Base-by-base conservation (phyloP, 768 basidiomycete genomes). In the Leccinum broughii region DNA sequence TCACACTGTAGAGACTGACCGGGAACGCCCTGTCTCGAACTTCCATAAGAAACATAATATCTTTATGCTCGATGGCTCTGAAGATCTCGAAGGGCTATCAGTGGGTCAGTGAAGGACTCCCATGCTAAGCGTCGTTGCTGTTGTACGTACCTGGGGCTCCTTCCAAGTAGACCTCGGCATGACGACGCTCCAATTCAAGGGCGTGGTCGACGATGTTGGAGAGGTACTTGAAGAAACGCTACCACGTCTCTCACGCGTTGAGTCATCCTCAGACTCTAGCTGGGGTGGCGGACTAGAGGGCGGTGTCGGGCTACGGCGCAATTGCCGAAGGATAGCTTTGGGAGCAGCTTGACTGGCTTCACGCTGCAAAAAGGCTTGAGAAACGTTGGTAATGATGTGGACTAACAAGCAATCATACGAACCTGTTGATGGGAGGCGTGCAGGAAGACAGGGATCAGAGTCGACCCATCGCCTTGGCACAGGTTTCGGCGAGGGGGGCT, bases 41-140 rank as follows among this genome's bases (percentile, higher is more conserved):
- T 75, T 93, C 88, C 89, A 92, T 91, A 8, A 95, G 78, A 70
- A 85, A 89, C 72, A 85, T 82, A 35, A 96, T 78, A 74, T 98
- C 90, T 68, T 89, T 90, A 39, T 80, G 79, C 66, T 98, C 95
- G 22, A 98, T 83, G 2, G 95, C 95, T 54, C 88, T 80, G 68
- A 95, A 84, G 0, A 97, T 77, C 77, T 95, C 81, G 61, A 79
- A 86, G 0, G 85, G 80, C 78, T 86, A 50, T 28, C 22, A 6
- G 49, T 13, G 54, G 44, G 51, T 60, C 6, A 1, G 60, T 54
- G 30, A 52, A 46, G 24, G 32, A 34, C 46, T 39, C 26, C 34
- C 2, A 22, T 51, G 17, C 6, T 11, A 15, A 22, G 6, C 14
- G 3, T 32, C 46, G 13, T 49, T 10, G 20, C 52, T 24, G 39